These are phyloP conservation scores for Coniosporium tulheliwenetii DNA, from an alignment of 2,329 filamentous ascomycete species.

Conservation along the genomic window DNA sequence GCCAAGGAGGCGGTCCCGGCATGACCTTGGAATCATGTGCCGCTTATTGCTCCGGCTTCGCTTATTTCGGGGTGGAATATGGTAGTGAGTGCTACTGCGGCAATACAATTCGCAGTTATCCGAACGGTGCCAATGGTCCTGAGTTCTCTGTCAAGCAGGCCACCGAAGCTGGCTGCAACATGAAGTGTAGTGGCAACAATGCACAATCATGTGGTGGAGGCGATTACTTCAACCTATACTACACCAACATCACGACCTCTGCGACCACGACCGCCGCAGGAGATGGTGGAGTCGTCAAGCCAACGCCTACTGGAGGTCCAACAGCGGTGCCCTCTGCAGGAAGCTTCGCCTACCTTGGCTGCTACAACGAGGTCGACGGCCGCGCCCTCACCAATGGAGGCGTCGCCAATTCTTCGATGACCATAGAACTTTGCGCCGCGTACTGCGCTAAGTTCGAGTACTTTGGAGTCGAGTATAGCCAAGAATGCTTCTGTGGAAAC, in stretches of 20 bases:
- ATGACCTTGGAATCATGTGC: slow-evolving; percentile 12
- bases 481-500: slow-evolving; percentile 30
- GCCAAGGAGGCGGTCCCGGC: neutral
- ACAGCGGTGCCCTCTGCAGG: neutral
- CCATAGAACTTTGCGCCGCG: slow-evolving; percentile 4
- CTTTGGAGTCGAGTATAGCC: slow-evolving; percentile 29
- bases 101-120: slow-evolving; percentile 6
- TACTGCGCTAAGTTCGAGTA: slow-evolving; percentile 13
- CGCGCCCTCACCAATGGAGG: slow-evolving; percentile 4
- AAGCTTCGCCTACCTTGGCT: slow-evolving; percentile 4
- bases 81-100: slow-evolving; percentile 19
- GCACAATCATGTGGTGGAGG: too few relatives aligned
- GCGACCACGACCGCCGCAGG: too few relatives aligned
- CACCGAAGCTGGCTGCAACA: too few relatives aligned
- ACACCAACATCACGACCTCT: too few relatives aligned
- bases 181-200: too few relatives aligned
- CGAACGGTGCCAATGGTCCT: too few relatives aligned
- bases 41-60: slow-evolving; percentile 11
- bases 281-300: too few relatives aligned
- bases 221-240: too few relatives aligned
- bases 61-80: slow-evolving; percentile 18
- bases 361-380: slow-evolving; percentile 4
- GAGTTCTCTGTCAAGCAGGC: too few relatives aligned
- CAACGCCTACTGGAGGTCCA: neutral
- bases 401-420: slow-evolving; percentile 12